Evolutionary conservation across 352 stramenopile genomes (phyloP).

Genomic region (Globisporangium parvum): DNA sequence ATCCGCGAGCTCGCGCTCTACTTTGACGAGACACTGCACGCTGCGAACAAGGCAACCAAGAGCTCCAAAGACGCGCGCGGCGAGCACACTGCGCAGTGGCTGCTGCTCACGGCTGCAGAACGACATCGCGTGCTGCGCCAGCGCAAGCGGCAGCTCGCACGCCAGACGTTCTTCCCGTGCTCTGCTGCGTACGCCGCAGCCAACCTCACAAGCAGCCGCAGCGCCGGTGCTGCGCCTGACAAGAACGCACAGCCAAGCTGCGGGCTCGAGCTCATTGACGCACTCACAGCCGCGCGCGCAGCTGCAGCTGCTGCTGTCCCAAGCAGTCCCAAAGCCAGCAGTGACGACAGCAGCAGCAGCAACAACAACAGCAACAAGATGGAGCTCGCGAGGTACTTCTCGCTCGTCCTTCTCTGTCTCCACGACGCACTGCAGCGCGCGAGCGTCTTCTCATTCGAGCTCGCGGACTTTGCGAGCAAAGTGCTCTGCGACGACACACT

Average conservation of each 20-base stretch:
- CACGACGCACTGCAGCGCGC: slow-evolving; percentile 28
- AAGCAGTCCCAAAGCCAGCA: not conserved
- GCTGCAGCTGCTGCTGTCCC: not conserved
- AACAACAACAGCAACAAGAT: slow-evolving; percentile 1
- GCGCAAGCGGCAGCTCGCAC: slow-evolving; percentile 15
- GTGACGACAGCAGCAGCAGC: not conserved
- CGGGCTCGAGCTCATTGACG: slow-evolving; percentile 1
- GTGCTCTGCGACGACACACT: slow-evolving; percentile 24
- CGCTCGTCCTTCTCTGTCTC: slow-evolving; percentile 27
- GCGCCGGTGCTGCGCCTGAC: not conserved
- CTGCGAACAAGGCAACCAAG: not conserved
- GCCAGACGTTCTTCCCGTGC: slow-evolving; percentile 16
- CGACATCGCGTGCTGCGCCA: slow-evolving; percentile 9
- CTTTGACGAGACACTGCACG: slow-evolving; percentile 21
- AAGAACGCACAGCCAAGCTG: not conserved
- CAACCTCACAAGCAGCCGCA: not conserved
- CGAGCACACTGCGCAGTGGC: slow-evolving; percentile 10
- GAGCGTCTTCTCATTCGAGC: slow-evolving; percentile 28
- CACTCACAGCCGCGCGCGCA: slow-evolving; percentile 2
- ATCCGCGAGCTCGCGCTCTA: slow-evolving; percentile 32
- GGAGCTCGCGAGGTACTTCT: slow-evolving; percentile 19
- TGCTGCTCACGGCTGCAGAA: slow-evolving; percentile 10
- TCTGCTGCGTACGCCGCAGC: too few relatives aligned
- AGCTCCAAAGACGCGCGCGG: not conserved
- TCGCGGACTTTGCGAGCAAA: slow-evolving; percentile 24